Conservation (phyloP, 75 land plant species). For the Azolla pinnata region DNA sequence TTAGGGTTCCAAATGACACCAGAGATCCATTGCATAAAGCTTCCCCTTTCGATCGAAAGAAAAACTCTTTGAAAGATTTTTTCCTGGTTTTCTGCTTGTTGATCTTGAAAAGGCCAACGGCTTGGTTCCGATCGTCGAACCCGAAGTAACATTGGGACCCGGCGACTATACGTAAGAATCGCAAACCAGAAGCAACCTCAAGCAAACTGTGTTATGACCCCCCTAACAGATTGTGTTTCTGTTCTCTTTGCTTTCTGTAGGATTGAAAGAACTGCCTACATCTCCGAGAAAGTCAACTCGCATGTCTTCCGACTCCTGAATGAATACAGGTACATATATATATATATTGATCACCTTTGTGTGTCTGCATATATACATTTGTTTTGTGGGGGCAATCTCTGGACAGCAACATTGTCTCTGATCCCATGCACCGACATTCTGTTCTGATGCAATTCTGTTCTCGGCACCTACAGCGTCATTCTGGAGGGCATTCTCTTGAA, state of each 20-base stretch:
- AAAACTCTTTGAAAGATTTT: neutral
- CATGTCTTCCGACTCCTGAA: conserved; percentile 30
- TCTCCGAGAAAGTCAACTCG: conserved; percentile 29
- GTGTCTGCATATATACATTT: too few species aligned
- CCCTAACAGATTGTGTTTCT: neutral
- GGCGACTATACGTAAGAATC: conserved; percentile 24
- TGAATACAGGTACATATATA: conserved; percentile 32
- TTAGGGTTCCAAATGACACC: too few species aligned
- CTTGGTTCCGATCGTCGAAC: conserved; percentile 38
- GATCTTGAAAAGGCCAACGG: conserved; percentile 21
- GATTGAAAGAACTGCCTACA: conserved; percentile 29
- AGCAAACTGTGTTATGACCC: neutral
- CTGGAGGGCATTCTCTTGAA: conserved; percentile 34
- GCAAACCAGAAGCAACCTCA: neutral
- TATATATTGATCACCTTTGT: too few species aligned
- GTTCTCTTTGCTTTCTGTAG: conserved; percentile 10
- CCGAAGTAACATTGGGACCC: conserved; percentile 25
- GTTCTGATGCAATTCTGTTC: too few species aligned
- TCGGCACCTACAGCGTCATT: conserved; percentile 17
- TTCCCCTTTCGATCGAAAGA: neutral
- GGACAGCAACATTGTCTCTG: too few species aligned
- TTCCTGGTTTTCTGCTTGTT: neutral
- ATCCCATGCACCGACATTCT: too few species aligned
- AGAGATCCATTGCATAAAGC: too few species aligned
- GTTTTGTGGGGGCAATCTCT: too few species aligned